Percentiles rank a stretch among this genome's conserved stretches.
These are phyloP conservation scores for Amanita pallidorosea DNA, from an alignment of 768 basidiomycete species.

Conservation along the genomic window DNA sequence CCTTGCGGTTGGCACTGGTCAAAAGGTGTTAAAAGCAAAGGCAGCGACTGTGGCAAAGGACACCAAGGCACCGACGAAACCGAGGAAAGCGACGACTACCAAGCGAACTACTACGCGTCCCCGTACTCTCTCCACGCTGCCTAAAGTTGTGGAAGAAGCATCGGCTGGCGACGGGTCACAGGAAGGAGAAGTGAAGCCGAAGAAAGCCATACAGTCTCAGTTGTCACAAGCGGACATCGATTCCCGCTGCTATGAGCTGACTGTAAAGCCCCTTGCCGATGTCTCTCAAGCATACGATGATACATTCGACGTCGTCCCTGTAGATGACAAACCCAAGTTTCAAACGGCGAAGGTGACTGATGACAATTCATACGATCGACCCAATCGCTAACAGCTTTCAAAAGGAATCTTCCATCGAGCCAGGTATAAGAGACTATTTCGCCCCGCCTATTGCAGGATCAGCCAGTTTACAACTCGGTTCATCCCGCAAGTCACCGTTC, in stretches of 20 bases:
- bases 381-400: conserved; percentile 7
- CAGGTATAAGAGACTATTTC: conserved; percentile 47
- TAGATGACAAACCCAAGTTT: conserved; percentile 25
- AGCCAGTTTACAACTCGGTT: conserved; percentile 14
- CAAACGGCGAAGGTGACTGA: conserved; percentile 36
- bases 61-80: conserved; percentile 17
- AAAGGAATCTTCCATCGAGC: conserved; percentile 46
- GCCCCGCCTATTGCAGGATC: conserved; percentile 23
- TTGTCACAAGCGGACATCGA: conserved; percentile 47
- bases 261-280: conserved; percentile 70
- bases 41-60: conserved; percentile 20
- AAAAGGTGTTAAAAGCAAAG: background rate
- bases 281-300: conserved; percentile 60
- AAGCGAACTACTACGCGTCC: conserved; percentile 15
- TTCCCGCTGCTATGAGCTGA: conserved; percentile 72
- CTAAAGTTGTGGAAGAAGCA: conserved; percentile 32
- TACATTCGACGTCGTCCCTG: conserved; percentile 19
- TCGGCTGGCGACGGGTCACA: conserved; percentile 7
- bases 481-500: conserved; percentile 14
- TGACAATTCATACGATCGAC: conserved; percentile 5
- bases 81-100: conserved; percentile 26
- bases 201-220: conserved; percentile 6
- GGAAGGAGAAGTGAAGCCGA: background rate
- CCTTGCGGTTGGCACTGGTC: conserved; percentile 9
- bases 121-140: conserved; percentile 46